Evolutionary conservation across 176 grass and related monocot species (phyloP).

Genomic region (Avena atlantica): DNA sequence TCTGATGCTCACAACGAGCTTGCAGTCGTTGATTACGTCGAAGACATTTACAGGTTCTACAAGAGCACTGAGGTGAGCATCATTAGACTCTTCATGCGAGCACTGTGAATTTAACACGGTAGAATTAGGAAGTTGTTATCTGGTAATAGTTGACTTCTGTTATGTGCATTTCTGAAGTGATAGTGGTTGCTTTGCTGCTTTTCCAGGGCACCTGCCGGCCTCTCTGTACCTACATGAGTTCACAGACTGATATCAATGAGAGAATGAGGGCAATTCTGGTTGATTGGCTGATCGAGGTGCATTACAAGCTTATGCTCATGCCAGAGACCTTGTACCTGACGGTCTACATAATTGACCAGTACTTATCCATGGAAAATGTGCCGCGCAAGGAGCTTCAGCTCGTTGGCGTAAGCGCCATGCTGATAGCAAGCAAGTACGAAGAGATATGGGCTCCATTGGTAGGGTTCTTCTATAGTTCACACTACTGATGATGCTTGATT

Average conservation of each 20-base stretch:
- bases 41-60: slow-evolving; percentile 86
- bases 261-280: slow-evolving; percentile 76
- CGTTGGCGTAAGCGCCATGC: slow-evolving; percentile 73
- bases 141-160: slow-evolving; percentile 22
- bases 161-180: slow-evolving; percentile 9
- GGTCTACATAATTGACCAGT: slow-evolving; percentile 72
- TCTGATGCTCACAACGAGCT: slow-evolving; percentile 69
- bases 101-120: slow-evolving; percentile 9
- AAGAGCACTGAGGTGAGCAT: slow-evolving; percentile 67
- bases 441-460: slow-evolving; percentile 84
- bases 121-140: slow-evolving; percentile 2
- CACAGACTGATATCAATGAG: slow-evolving; percentile 59
- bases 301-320: slow-evolving; percentile 71
- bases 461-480: slow-evolving; percentile 4
- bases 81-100: not conserved
- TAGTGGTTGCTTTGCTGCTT: slow-evolving; percentile 19
- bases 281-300: slow-evolving; percentile 81
- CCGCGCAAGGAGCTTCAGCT: slow-evolving; percentile 75
- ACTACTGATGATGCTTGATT: slow-evolving; percentile 25
- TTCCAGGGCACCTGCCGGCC: slow-evolving; percentile 58
- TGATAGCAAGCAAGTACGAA: slow-evolving; percentile 90
- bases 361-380: slow-evolving; percentile 58
- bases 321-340: slow-evolving; percentile 84
- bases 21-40: slow-evolving; percentile 78
- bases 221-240: slow-evolving; percentile 60